Base-by-base conservation (phyloP, 345 rosid genomes). In the Tarenaya hassleriana region DNA sequence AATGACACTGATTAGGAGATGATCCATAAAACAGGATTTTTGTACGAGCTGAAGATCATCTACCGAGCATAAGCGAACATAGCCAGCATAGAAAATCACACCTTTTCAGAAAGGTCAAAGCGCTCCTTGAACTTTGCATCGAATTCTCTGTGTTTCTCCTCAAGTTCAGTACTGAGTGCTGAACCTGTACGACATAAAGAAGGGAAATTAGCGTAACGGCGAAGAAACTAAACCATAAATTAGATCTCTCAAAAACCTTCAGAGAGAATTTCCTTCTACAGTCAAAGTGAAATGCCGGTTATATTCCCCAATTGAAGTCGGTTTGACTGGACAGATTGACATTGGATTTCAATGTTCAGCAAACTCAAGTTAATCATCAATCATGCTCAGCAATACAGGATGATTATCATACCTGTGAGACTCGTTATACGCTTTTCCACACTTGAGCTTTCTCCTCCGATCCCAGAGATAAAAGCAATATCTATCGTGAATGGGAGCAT, bases 391-490 rank as follows among this genome's bases (percentile, higher is more conserved):
- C 15, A 29, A 41, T 29, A 27, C 41, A 29, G 8, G 33, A 33
- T 3, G 31, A 10, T 33, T 50, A 50, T 50, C 55, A 58, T 60
- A 89, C 97, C 96, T 80, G 88, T 74, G 45, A 91, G 86, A 66
- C 64, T 79, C 70, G 54, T 50, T 38, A 80, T 29, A 51, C 95
- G 88, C 52, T 75, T 76, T 58, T 87, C 78, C 41, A 64, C 66
- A 43, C 71, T 61, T 51, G 83, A 71, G 37, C 27, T 55, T 61
- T 59, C 60, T 48, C 34, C 43, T 16, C 47, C 67, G 47, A 76
- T 49, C 64, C 92, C 95, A 55, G 96, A 81, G 45, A 84, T 60
- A 65, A 91, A 87, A 20, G 69, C 76, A 60, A 88, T 69, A 73
- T 91, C 98, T 61, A 71, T 46, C 62, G 75, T 77, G 47, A 82